Percentiles rank a stretch among this genome's conserved stretches.
Conservation (phyloP, 129 eudicot genomes). For the carrot (Daucus carota) region DNA sequence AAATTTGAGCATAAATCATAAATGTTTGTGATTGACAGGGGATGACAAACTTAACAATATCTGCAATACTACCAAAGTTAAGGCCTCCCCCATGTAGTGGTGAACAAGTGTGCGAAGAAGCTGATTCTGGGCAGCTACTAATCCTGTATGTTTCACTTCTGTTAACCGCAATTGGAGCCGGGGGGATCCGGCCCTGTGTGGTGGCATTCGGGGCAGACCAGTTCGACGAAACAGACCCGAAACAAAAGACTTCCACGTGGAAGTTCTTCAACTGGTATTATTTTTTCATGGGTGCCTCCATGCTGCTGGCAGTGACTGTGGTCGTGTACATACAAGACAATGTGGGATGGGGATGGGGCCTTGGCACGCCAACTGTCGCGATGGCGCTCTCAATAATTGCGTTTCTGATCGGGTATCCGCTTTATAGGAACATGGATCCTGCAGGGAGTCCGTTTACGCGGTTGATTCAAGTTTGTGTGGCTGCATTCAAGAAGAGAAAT, state of each 20-base stretch:
- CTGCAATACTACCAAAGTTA: conserved; percentile 62
- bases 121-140: conserved; percentile 54
- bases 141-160: conserved; percentile 63
- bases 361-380: conserved; percentile 69
- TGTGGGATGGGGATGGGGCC: conserved; percentile 91
- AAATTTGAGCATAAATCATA: too few relatives aligned
- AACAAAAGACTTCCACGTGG: conserved; percentile 65
- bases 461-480: conserved; percentile 73
- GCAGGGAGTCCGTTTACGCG: conserved; percentile 96
- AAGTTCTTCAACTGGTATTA: conserved; percentile 93
- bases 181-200: conserved; percentile 95
- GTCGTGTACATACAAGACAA: conserved; percentile 78
- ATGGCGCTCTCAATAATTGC: conserved; percentile 56
- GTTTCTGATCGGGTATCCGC: conserved; percentile 59
- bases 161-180: conserved; percentile 69
- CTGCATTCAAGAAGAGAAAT: conserved; percentile 77
- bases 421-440: conserved; percentile 70
- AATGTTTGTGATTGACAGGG: conserved; percentile 35
- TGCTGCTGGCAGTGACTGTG: conserved; percentile 71
- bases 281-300: conserved; percentile 74
- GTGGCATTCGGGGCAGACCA: conserved; percentile 94
- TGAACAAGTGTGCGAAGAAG: conserved; percentile 48
- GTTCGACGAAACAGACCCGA: conserved; percentile 60
- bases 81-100: conserved; percentile 59
- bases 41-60: conserved; percentile 52